phyloP scores from a whole-genome alignment of 805 yeast genomes.

The Lipomyces yamadae region DNA sequence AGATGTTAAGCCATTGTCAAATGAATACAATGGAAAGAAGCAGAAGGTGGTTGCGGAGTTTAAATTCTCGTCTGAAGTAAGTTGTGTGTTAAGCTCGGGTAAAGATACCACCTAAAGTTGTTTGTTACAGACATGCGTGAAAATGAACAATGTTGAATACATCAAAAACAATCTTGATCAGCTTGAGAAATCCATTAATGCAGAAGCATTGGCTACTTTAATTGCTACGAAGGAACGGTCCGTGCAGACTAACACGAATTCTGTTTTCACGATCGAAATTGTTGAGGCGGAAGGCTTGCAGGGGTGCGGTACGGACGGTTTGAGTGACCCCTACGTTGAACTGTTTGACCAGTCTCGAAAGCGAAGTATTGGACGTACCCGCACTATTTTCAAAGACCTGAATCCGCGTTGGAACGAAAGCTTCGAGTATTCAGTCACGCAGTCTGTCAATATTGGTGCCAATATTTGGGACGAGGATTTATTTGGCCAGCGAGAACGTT shows the following conservation, averaged over 20 bases:
- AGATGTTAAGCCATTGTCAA: conserved; percentile 31
- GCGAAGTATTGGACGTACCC: conserved; percentile 68
- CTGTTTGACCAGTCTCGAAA: conserved; percentile 61
- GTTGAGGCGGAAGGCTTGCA: conserved; percentile 66
- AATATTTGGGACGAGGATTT: conserved; percentile 73
- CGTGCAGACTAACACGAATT: conserved; percentile 42
- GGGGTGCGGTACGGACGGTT: conserved; percentile 53
- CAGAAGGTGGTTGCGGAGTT: conserved; percentile 46
- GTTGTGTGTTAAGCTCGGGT: conserved; percentile 44
- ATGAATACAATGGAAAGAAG: conserved; percentile 29
- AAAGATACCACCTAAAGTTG: conserved; percentile 60
- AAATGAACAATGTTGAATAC: conserved; percentile 64
- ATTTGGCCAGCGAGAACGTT: conserved; percentile 60
- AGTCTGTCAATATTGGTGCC: conserved; percentile 51
- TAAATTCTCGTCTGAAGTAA: conserved; percentile 36
- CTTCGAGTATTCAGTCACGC: conserved; percentile 8
- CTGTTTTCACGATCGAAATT: conserved; percentile 66
- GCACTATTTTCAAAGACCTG: conserved; percentile 61
- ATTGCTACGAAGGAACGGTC: conserved; percentile 43
- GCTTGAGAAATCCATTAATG: conserved; percentile 61
- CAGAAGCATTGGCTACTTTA: conserved; percentile 58
- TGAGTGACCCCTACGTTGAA: conserved; percentile 62
- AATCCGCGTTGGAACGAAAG: conserved; percentile 84
- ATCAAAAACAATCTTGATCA: conserved; percentile 48
- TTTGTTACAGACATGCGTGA: conserved; percentile 64